phyloP scores from a whole-genome alignment of 176 grass and related monocot genomes.

The barley (Hordeum vulgare) region MorexV3_pseudomolecules_assembly NC_058519.1:616153309-616153808 shows the following conservation, averaged over 20 bases:
- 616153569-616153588: constrained; percentile 13
- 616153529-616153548: background rate
- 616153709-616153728: constrained; percentile 61
- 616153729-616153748: constrained; percentile 85
- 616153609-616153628: background rate
- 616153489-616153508: background rate
- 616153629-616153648: background rate
- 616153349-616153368: background rate
- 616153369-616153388: background rate
- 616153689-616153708: constrained; percentile 55
- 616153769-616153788: constrained; percentile 36
- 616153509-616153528: background rate
- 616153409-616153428: background rate
- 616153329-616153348: background rate
- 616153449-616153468: background rate
- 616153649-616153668: background rate
- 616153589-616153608: background rate
- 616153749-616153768: constrained; percentile 77
- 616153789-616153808: constrained; percentile 63
- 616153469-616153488: background rate
- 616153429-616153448: background rate
- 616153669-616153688: background rate
- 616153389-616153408: background rate
- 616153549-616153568: background rate
- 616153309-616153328: background rate